Evolutionary conservation across 768 basidiomycete genomes (phyloP).

Genomic region (Xerocomellus dryophilus): DNA sequence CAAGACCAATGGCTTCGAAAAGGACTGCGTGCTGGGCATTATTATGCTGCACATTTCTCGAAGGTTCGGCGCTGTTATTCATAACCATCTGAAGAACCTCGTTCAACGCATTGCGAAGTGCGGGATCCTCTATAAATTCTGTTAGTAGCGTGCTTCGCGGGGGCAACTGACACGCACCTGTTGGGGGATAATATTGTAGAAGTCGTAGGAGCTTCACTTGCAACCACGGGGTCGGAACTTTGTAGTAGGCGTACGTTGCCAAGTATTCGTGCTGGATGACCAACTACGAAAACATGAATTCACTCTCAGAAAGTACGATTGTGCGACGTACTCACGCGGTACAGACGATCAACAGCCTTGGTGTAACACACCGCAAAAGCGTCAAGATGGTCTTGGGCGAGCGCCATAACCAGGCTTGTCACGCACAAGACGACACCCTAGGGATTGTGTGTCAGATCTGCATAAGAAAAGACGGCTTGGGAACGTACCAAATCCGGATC

Average conservation of each 20-base stretch:
- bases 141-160: conserved; percentile 2
- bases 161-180: conserved; percentile 52
- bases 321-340: conserved; percentile 52
- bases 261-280: conserved; percentile 89
- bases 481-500: conserved; percentile 73
- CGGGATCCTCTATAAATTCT: conserved; percentile 68
- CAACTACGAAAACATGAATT: conserved; percentile 48
- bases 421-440: conserved; percentile 95
- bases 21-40: conserved; percentile 98
- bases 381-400: conserved; percentile 92
- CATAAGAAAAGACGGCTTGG: neutral
- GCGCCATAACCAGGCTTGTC: conserved; percentile 87
- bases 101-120: conserved; percentile 71
- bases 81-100: conserved; percentile 87
- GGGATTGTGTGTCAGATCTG: conserved; percentile 4
- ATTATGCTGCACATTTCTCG: conserved; percentile 95
- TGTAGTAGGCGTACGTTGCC: conserved; percentile 92
- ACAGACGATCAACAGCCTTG: conserved; percentile 87
- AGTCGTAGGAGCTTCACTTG: conserved; percentile 93
- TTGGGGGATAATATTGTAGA: conserved; percentile 93
- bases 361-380: conserved; percentile 91
- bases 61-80: conserved; percentile 86
- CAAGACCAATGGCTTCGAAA: conserved; percentile 95
- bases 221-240: conserved; percentile 95
- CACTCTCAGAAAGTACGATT: neutral